Conservation (phyloP, 768 basidiomycete genomes). For the Russula emetica region DNA sequence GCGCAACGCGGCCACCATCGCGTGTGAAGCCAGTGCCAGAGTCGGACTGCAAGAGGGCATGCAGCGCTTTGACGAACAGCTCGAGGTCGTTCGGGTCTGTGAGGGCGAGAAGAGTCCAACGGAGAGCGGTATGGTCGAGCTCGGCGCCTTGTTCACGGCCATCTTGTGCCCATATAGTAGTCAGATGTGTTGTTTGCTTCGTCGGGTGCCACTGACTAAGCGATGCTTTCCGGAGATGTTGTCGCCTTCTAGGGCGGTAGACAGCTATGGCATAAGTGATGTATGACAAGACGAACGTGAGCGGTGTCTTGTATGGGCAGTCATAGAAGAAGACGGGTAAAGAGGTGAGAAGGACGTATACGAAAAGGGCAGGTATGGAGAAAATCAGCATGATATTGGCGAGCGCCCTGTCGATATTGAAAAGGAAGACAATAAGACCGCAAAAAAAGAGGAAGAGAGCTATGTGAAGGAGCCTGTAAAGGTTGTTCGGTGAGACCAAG, state of each 20-base stretch:
- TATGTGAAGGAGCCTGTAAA: conserved; percentile 18
- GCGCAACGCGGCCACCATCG: conserved; percentile 1
- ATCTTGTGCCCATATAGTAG: conserved; percentile 1
- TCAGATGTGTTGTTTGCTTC: conserved; percentile 3
- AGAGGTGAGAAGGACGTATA: conserved; percentile 14
- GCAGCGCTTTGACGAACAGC: conserved; percentile 11
- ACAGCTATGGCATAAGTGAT: not conserved
- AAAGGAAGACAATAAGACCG: conserved; percentile 20
- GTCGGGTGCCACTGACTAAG: not conserved
- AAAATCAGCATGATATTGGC: conserved; percentile 12
- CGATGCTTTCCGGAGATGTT: too few relatives aligned
- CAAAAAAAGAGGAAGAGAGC: conserved; percentile 21
- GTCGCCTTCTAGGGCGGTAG: not conserved
- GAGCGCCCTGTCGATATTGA: not conserved
- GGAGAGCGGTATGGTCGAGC: conserved; percentile 21
- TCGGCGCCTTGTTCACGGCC: conserved; percentile 6
- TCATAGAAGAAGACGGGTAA: conserved; percentile 19
- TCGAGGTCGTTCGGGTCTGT: conserved; percentile 17
- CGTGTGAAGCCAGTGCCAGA: not conserved
- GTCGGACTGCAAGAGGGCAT: conserved; percentile 11
- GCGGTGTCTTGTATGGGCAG: conserved; percentile 21
- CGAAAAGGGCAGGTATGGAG: not conserved
- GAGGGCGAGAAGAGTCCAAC: conserved; percentile 18
- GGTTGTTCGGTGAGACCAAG: not conserved
- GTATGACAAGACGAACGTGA: conserved; percentile 16